phyloP scores from a whole-genome alignment of 441 rosid genomes.

The Syzygium malaccense region DNA sequence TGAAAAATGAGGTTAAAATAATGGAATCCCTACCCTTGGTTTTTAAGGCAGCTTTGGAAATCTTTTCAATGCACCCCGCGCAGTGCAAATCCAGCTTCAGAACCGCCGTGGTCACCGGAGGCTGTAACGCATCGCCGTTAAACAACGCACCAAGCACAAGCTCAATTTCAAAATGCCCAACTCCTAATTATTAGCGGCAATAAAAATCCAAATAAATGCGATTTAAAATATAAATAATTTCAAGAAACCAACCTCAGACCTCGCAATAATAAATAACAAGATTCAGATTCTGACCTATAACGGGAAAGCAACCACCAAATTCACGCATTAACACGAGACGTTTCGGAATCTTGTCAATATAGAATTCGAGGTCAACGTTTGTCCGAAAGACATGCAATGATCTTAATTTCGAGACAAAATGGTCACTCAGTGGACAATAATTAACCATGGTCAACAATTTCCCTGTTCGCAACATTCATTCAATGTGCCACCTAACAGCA shows the following conservation, averaged over 20 bases:
- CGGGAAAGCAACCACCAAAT: neutral
- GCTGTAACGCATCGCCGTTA: neutral
- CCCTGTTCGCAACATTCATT: neutral
- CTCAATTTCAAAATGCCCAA: neutral
- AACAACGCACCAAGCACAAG: neutral
- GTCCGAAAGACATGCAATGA: neutral
- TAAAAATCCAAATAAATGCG: neutral
- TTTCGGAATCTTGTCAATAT: neutral
- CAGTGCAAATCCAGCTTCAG: constrained; percentile 9
- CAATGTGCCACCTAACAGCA: neutral
- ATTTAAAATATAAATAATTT: neutral
- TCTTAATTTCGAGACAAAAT: neutral
- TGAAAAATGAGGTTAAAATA: neutral
- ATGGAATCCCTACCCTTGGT: constrained; percentile 30
- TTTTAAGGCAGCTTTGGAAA: constrained; percentile 6
- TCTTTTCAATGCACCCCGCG: constrained; percentile 2
- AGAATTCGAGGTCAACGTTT: neutral
- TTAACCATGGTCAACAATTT: neutral
- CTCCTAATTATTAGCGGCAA: neutral
- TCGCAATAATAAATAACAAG: neutral
- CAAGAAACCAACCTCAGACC: neutral
- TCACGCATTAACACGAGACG: neutral
- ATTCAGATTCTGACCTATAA: neutral
- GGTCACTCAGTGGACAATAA: neutral
- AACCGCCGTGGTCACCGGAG: constrained; percentile 1